Evolutionary conservation across 116 monocot genomes (phyloP).

Genomic region (Papilionanthe hybrid): DNA sequence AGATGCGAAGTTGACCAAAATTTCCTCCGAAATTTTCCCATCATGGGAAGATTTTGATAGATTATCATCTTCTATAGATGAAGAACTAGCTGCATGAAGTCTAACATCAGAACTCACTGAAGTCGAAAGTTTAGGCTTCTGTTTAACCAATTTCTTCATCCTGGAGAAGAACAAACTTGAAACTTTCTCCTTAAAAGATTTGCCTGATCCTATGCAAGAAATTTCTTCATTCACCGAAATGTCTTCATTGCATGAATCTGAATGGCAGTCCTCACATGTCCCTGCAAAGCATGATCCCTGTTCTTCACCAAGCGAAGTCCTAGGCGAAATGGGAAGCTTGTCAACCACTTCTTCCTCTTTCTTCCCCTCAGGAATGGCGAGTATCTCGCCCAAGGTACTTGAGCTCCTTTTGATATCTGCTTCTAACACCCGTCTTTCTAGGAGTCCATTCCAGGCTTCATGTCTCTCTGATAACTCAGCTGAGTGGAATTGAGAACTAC

Average conservation of each 20-base stretch:
- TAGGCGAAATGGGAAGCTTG: conserved; percentile 6
- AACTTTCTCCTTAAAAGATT: conserved; percentile 39
- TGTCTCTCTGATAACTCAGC: conserved; percentile 28
- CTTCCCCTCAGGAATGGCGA: conserved; percentile 31
- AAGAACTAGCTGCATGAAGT: conserved; percentile 1
- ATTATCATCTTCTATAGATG: background rate
- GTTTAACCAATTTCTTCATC: conserved; percentile 39
- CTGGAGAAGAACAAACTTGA: conserved; percentile 69
- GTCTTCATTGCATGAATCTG: conserved; percentile 15
- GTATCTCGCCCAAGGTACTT: conserved; percentile 55
- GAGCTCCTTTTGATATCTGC: conserved; percentile 6
- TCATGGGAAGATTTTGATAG: conserved; percentile 5
- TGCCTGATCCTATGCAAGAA: background rate
- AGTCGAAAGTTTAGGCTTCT: conserved; percentile 25
- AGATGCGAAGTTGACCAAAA: conserved; percentile 2
- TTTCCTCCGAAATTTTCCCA: conserved; percentile 6
- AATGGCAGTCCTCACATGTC: background rate
- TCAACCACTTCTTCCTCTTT: conserved; percentile 15
- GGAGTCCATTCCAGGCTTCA: conserved; percentile 43
- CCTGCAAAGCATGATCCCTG: background rate
- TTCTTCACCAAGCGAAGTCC: background rate
- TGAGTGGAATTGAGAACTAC: conserved; percentile 16
- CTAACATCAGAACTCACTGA: conserved; percentile 8
- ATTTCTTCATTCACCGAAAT: conserved; percentile 8
- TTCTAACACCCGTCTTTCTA: conserved; percentile 33